Base-by-base conservation (phyloP, 192 early-diverging fungal species). In the Coemansia sp. region DNA sequence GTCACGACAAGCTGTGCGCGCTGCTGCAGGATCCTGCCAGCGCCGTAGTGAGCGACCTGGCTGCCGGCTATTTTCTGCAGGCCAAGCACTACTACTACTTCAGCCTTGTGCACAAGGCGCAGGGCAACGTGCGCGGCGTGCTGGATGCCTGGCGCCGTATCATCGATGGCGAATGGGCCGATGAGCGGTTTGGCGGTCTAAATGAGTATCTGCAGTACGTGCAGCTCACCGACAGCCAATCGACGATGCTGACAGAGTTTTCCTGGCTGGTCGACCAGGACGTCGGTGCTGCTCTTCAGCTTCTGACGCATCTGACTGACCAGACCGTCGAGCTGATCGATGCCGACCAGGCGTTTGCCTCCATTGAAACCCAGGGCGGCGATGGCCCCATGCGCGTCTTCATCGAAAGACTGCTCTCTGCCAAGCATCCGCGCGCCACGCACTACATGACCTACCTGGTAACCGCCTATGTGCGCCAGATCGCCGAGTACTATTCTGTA, bases 361-460 rank as follows among this genome's bases (percentile, higher is more conserved):
- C 53, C 5, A 60, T 73, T 3, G 68, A 80, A 45, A 4, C 20
- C 9, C 30, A 54, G n/a, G n/a, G n/a, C 0, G 62, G 64, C 1
- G 55, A 64, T n/a, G 23, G 45, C 28, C 29, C 63, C 4, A 49
- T 71, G 65, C 72, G 77, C 3, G 55, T 32, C 19, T 67, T 80
- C 28, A 74, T 80, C 23, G 77, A 80, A 62, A 68, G 77, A n/a
- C 68, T 80, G 6, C 35, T 80, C 13, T 14, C 30, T 0, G 68
- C 68, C 3, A 22, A 28, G 14, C 77, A 80, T 29, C 25, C 58
- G 11, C 62, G 67, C 14, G 77, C 77, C 11, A 62, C 62, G 8
- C 72, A 71, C 60, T 74, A 74, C 32, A 71, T 68, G 72, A 80
- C 77, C 4, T 63, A 74, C 34, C 58, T 80, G 61, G 53, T 71